These are phyloP conservation scores for Oidiodendron maius DNA, from an alignment of 495 filamentous ascomycete genomes.

Conservation along the genomic window DNA sequence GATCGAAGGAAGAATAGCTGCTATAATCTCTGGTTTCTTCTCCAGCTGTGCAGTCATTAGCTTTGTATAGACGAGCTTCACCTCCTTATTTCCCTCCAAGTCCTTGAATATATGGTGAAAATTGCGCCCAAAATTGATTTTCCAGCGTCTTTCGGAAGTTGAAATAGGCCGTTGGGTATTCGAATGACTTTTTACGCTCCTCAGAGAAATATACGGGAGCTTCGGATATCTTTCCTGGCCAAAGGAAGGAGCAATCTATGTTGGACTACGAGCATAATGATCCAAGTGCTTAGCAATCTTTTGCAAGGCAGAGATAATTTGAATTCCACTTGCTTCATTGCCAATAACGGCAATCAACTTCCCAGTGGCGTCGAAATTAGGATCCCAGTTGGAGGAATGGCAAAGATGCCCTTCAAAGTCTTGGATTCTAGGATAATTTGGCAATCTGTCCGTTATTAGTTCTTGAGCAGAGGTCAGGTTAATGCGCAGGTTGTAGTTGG, in stretches of 20 bases:
- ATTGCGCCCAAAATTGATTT: not conserved
- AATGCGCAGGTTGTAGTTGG: too few relatives aligned
- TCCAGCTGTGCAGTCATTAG: not conserved
- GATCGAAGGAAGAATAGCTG: constrained; percentile 49
- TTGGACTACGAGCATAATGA: constrained; percentile 48
- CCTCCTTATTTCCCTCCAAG: not conserved
- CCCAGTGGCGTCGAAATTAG: constrained; percentile 37
- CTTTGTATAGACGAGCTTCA: not conserved
- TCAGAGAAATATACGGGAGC: not conserved
- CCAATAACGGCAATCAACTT: constrained; percentile 55
- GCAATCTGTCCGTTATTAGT: too few relatives aligned
- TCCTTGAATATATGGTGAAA: not conserved
- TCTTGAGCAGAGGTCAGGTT: too few relatives aligned
- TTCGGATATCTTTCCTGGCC: constrained; percentile 1
- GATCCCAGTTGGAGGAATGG: constrained; percentile 52
- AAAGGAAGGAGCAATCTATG: constrained; percentile 50
- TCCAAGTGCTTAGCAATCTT: constrained; percentile 45
- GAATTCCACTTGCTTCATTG: constrained; percentile 52
- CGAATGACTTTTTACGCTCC: not conserved
- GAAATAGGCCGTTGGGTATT: not conserved
- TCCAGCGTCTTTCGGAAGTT: not conserved
- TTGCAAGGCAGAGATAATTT: constrained; percentile 49
- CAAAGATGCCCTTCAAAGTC: constrained; percentile 41
- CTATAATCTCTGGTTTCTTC: not conserved
- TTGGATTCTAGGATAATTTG: constrained; percentile 43